Evolutionary conservation across 768 basidiomycete genomes (phyloP), one percentile per base, ranked within the genome.

Genomic region (Hypsizygus marmoreus): DNA sequence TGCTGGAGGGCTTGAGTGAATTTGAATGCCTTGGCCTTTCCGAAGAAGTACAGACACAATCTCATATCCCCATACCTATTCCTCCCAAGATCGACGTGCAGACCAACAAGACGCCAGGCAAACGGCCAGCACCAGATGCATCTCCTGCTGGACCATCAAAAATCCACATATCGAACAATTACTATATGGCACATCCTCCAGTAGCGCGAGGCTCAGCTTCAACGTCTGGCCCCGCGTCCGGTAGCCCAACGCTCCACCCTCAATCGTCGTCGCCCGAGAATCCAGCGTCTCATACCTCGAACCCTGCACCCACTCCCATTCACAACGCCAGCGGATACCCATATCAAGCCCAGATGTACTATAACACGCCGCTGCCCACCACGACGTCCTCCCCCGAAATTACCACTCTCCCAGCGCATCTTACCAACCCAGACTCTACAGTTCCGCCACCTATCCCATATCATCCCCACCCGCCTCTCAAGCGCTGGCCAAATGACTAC

Each of bases 401-500:
- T 22, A n/a, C 29, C 26, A 25, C 39, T 5, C 34, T 41, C 12
- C 51, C 53, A 6, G 41, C 53, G 22, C 31, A 46, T 45, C 42
- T 43, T 41, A n/a, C 36, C 51, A 41, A 48, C 61, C 37, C 51
- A 38, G 53, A 59, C 2, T 42, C 56, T 10, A 42, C 51, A 40
- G 13, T 19, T 17, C 25, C 53, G 9, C 43, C 63, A 1, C 54
- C 69, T 19, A 71, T 75, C 35, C 72, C 81, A 2, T 76, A 78
- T 43, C 79, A 79, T 53, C 74, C 81, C 0, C 81, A 82, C 52
- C 80, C 82, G 2, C 81, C 82, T 2, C 67, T 84, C 22, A 86
- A 86, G 58, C 79, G 83, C 11, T 88, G 86, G 86, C 86, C 86
- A 26, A 86, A 86, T 56, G 86, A 87, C 64, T 86, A 84, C 60